Evolutionary conservation across 176 grass and related monocot genomes (phyloP), one percentile per base, ranked within the genome.

Genomic region (Zizania latifolia): DNA sequence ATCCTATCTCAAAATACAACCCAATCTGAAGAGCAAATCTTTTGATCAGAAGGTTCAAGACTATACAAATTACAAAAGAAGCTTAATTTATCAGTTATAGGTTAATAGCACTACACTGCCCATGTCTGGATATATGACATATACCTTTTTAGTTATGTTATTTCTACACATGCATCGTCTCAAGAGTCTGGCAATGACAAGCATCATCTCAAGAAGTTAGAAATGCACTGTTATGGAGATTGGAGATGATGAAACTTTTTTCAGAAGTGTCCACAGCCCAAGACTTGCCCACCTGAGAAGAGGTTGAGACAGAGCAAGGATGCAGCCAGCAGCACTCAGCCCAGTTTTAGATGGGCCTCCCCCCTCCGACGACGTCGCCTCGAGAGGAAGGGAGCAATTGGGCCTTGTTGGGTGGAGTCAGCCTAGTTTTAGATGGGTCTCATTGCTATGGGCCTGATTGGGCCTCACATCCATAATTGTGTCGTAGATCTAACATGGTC

Each of bases 271-370:
- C 68, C 75, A 63, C 62, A 70, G 39, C 86, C 81, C 10, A 72
- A 57, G 28, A 48, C 76, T 79, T 88, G 83, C 17, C 78, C 87
- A 70, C 74, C 82, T 11, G 81, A 85, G 58, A 93, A 84, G 45
- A 84, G 62, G 43, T 88, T 86, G 77, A 94, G 70, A 58, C 85
- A 92, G 57, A 94, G 77, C 60, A 90, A 70, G 67, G 78, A 95
- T 16, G 40, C 51, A 3, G 69, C 62, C 51, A 91, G 74, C 75
- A 90, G 70, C 12, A 68, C 51, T 6, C 82, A n/a, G n/a, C n/a
- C n/a, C n/a, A n/a, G n/a, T n/a, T n/a, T n/a, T n/a, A n/a, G n/a
- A n/a, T n/a, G n/a, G n/a, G n/a, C n/a, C n/a, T n/a, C n/a, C 10
- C 1, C 34, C 6, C 16, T 30, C 26, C 26, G 26, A 10, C 24